phyloP scores from a whole-genome alignment of 2,329 filamentous ascomycete genomes.

The Macrophomina pseudophaseolina region DNA sequence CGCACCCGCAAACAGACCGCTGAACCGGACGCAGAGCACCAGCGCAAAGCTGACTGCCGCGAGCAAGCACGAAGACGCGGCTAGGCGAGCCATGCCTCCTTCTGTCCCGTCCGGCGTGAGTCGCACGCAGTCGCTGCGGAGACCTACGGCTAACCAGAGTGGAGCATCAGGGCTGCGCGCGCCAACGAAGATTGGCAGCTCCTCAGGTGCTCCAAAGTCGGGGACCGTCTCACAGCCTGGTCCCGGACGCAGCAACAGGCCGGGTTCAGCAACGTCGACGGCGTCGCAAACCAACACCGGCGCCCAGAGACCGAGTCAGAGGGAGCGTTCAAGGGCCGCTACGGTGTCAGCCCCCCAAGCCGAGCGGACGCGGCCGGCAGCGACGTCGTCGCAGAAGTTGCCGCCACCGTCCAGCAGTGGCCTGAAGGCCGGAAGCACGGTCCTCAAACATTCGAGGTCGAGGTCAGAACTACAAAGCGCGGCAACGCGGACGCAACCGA shows the following conservation, averaged over 20 bases:
- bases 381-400: background rate
- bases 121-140: slow-evolving; percentile 22
- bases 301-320: background rate
- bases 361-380: slow-evolving; percentile 15
- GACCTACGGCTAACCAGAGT: background rate
- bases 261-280: slow-evolving; percentile 1
- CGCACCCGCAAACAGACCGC: background rate
- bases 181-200: background rate
- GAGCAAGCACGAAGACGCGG: background rate
- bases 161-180: slow-evolving; percentile 9
- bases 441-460: slow-evolving; percentile 16
- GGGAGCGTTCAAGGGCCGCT: slow-evolving; percentile 19
- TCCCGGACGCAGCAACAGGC: background rate
- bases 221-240: background rate
- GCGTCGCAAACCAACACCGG: background rate
- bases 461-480: slow-evolving; percentile 15
- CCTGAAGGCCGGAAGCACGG: background rate
- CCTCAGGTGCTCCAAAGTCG: background rate
- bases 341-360: slow-evolving; percentile 2
- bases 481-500: slow-evolving; percentile 9
- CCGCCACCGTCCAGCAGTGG: background rate
- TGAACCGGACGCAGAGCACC: slow-evolving; percentile 21
- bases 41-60: slow-evolving; percentile 8
- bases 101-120: slow-evolving; percentile 1
- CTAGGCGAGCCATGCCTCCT: slow-evolving; percentile 5